phyloP scores from a whole-genome alignment of 805 yeast species.

The Priceomyces melissophilus region DNA sequence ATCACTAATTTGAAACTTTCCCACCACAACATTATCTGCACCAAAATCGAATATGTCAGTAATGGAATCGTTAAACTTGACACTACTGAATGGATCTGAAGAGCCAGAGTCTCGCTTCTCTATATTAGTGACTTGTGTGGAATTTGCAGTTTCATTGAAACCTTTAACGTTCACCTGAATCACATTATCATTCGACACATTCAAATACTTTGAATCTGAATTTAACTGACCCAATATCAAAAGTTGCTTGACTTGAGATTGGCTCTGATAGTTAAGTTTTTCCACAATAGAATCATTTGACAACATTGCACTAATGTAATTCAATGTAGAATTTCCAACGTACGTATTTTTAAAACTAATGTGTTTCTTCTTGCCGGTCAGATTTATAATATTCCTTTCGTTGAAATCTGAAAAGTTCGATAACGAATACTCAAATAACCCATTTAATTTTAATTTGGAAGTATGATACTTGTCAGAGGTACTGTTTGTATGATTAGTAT shows the following conservation, averaged over 20 bases:
- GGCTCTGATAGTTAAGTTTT: constrained; percentile 23
- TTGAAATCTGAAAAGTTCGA: constrained; percentile 53
- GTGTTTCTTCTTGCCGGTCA: constrained; percentile 14
- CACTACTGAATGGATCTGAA: constrained; percentile 20
- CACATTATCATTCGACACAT: constrained; percentile 25
- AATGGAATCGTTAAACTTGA: constrained; percentile 27
- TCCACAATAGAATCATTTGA: constrained; percentile 31
- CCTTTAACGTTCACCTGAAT: constrained; percentile 22
- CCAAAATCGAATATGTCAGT: constrained; percentile 17
- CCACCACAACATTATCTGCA: constrained; percentile 25
- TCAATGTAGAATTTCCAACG: constrained; percentile 40
- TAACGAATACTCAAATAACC: constrained; percentile 78
- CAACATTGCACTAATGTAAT: constrained; percentile 30
- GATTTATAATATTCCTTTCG: constrained; percentile 20
- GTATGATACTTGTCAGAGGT: constrained; percentile 17
- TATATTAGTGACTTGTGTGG: constrained; percentile 16
- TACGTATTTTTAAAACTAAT: constrained; percentile 30
- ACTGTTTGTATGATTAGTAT: constrained; percentile 13
- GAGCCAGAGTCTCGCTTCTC: constrained; percentile 16
- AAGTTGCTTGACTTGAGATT: constrained; percentile 29
- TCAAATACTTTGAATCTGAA: constrained; percentile 29
- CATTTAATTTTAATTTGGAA: constrained; percentile 51
- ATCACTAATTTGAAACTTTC: constrained; percentile 27
- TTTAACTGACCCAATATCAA: constrained; percentile 47
- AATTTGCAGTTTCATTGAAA: constrained; percentile 32